Conservation (phyloP, 169 alveolate genomes). For the Plasmodium coatneyi region DNA sequence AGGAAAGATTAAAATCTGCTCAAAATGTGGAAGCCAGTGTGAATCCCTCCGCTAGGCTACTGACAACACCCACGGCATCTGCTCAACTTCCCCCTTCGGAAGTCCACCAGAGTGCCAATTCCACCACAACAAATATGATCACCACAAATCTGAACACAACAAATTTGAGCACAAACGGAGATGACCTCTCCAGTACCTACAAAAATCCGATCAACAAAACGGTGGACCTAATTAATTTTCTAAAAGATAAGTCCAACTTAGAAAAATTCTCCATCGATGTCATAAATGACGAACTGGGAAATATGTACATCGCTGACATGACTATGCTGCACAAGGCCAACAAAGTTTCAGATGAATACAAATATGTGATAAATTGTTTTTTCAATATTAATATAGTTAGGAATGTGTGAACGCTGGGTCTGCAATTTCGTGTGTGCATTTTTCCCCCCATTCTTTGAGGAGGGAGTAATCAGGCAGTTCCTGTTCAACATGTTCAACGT, state of each 20-base stretch:
- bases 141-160: not conserved
- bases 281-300: constrained; percentile 51
- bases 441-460: not conserved
- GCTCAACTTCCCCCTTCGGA: not conserved
- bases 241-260: constrained; percentile 35
- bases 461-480: not conserved
- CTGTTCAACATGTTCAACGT: not conserved
- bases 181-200: not conserved
- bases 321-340: constrained; percentile 67
- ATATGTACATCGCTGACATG: constrained; percentile 43
- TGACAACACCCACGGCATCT: not conserved
- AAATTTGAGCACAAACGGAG: not conserved
- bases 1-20: constrained; percentile 44
- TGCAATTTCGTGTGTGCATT: not conserved
- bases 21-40: not conserved
- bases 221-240: constrained; percentile 20
- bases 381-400: constrained; percentile 61
- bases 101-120: not conserved
- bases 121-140: not conserved
- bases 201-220: constrained; percentile 21
- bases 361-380: constrained; percentile 71
- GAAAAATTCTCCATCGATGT: constrained; percentile 48
- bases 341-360: constrained; percentile 52
- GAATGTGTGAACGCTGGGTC: constrained; percentile 22
- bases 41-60: not conserved